Conservation (phyloP, 805 yeast genomes). For the Zygosaccharomyces kombuchaensis region DNA sequence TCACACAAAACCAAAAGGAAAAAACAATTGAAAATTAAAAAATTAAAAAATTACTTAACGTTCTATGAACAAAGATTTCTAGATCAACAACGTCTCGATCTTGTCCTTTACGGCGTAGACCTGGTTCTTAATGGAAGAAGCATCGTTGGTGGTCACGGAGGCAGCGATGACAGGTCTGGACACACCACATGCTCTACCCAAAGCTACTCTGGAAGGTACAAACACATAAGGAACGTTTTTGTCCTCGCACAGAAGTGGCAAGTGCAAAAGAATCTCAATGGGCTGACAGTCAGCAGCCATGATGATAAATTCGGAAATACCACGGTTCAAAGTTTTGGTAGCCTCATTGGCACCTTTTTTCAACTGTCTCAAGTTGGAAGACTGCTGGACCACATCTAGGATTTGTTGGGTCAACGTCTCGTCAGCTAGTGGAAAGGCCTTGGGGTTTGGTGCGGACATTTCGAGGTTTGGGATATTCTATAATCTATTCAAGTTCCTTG, state of each 20-base stretch:
- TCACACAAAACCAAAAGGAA: not conserved
- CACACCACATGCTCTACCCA: slow-evolving; percentile 99
- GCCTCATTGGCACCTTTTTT: slow-evolving; percentile 99
- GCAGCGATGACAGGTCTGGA: slow-evolving; percentile 99
- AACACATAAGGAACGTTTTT: slow-evolving; percentile 99
- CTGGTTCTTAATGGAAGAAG: slow-evolving; percentile 95
- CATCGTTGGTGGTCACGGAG: slow-evolving; percentile 96
- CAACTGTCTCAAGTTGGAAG: slow-evolving; percentile 95
- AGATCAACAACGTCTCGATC: slow-evolving; percentile 95
- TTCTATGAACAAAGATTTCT: slow-evolving; percentile 21
- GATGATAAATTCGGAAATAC: slow-evolving; percentile 97
- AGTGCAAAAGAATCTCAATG: slow-evolving; percentile 93
- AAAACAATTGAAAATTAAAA: not conserved
- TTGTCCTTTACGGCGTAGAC: slow-evolving; percentile 97
- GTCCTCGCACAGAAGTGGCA: slow-evolving; percentile 97
- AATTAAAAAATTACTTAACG: not conserved
- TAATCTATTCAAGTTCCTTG: slow-evolving; percentile 43
- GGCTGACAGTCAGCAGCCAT: slow-evolving; percentile 99
- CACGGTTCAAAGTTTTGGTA: slow-evolving; percentile 98
- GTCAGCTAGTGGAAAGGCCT: slow-evolving; percentile 99
- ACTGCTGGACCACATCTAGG: slow-evolving; percentile 96
- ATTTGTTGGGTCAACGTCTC: slow-evolving; percentile 93
- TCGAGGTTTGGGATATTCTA: slow-evolving; percentile 3
- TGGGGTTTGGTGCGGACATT: slow-evolving; percentile 92
- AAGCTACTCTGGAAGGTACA: slow-evolving; percentile 96